These are phyloP conservation scores for Borealophlyctis nickersoniae DNA, from an alignment of 192 early-diverging fungal genomes.

Conservation along the genomic window DNA sequence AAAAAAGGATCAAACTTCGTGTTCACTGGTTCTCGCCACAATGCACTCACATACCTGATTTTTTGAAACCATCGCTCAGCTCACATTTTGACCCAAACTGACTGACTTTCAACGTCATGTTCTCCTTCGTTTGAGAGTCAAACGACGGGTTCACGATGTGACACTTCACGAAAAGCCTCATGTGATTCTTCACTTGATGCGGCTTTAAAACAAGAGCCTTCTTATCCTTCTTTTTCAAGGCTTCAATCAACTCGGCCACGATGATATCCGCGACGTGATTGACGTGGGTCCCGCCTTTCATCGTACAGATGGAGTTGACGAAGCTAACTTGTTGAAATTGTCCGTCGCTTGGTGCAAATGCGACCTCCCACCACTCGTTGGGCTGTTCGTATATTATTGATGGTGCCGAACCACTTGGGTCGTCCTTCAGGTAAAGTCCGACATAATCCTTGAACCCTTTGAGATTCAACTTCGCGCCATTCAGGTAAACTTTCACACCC, in stretches of 20 bases:
- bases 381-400: conserved; percentile 67
- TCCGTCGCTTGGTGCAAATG: conserved; percentile 87
- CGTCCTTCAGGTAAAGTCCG: conserved; percentile 63
- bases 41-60: conserved; percentile 48
- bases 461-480: conserved; percentile 77
- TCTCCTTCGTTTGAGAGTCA: conserved; percentile 98
- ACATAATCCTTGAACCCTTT: conserved; percentile 89
- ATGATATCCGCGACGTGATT: conserved; percentile 79
- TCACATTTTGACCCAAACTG: conserved; percentile 80
- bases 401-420: conserved; percentile 10
- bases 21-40: background rate
- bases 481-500: conserved; percentile 83
- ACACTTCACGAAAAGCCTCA: conserved; percentile 93
- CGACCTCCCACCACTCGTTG: conserved; percentile 89
- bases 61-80: conserved; percentile 75
- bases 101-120: conserved; percentile 72
- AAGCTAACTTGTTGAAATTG: conserved; percentile 96
- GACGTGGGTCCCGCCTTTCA: conserved; percentile 90
- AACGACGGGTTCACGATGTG: conserved; percentile 92
- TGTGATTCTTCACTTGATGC: conserved; percentile 81
- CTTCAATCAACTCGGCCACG: conserved; percentile 61
- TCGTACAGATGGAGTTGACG: conserved; percentile 95
- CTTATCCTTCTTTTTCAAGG: conserved; percentile 71
- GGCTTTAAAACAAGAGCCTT: conserved; percentile 70
- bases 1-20: conserved; percentile 5